These are phyloP conservation scores for Chlorella sorokiniana DNA, from an alignment of 139 green algal species.

Conservation along the genomic window DNA sequence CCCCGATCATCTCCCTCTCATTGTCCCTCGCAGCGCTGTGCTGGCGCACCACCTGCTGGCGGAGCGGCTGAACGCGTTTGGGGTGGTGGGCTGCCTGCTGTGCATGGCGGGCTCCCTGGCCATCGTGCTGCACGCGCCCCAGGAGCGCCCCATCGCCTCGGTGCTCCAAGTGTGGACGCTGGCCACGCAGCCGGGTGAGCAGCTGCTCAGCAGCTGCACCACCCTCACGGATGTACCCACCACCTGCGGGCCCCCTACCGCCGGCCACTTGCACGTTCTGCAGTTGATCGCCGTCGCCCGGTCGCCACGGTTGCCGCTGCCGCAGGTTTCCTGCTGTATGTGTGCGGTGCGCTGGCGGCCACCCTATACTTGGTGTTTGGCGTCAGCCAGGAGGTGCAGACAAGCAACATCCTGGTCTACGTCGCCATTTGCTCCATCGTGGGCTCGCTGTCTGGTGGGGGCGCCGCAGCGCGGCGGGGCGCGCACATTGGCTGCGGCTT, in stretches of 20 bases:
- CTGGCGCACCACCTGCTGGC: constrained; percentile 91
- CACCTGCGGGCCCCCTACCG: too few species aligned
- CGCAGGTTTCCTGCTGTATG: constrained; percentile 91
- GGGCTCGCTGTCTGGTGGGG: constrained; percentile 76
- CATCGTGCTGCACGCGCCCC: constrained; percentile 94
- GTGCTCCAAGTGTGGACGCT: constrained; percentile 86
- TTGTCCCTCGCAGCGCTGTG: constrained; percentile 70
- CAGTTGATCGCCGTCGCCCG: neutral
- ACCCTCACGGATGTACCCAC: neutral
- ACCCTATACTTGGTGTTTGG: constrained; percentile 71
- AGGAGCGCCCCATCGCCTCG: constrained; percentile 74
- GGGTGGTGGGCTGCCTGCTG: constrained; percentile 90
- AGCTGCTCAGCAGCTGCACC: neutral
- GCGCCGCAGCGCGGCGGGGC: neutral
- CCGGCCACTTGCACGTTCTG: neutral
- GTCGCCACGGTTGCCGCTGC: neutral
- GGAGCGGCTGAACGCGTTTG: constrained; percentile 93
- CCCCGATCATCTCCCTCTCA: neutral
- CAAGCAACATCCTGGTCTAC: constrained; percentile 90
- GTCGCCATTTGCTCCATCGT: constrained; percentile 94
- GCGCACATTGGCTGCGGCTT: neutral
- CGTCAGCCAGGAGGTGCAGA: constrained; percentile 67
- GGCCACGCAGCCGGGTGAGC: constrained; percentile 81
- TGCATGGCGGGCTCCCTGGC: constrained; percentile 89
- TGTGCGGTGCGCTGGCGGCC: constrained; percentile 52